Evolutionary conservation across 1,139 yeast genomes (phyloP), one percentile per base, ranked within the genome.

Genomic region (Saccharomyces hybrid): DNA sequence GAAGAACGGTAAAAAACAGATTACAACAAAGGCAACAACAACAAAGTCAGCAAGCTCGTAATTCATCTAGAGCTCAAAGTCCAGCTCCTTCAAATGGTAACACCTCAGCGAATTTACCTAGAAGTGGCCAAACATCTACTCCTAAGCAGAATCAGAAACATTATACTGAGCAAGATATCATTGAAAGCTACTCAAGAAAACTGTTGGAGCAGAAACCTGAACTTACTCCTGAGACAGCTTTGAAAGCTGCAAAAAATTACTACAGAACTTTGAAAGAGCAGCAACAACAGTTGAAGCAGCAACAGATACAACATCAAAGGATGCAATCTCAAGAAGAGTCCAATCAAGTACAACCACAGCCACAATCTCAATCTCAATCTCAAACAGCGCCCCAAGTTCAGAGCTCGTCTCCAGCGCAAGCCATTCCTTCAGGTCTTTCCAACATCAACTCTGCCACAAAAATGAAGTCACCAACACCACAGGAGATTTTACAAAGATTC

Each of bases 181-280:
- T 69, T 32, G 69, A 67, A 51, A 59, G 63, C 16, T 69, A 68
- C 50, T 64, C 68, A 3, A 59, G 61, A 34, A 68, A 66, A 52
- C 63, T 67, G 28, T 51, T 67, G 53, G 58, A 59, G 5, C 69
- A 67, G 49, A 67, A 67, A 46, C 70, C 71, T 4, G 66, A 62
- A 46, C 51, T 68, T 20, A 55, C 70, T 1, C 64, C 64, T 7
- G 70, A 66, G 41, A 60, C 63, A 9, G 71, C 71, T 2, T 53
- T 67, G 51, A 67, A 65, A 48, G 70, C 71, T 5, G 71, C 71
- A 2, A 67, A 68, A 54, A 64, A 60, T 28, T 67, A 68, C 53
- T 64, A 63, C 34, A 61, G 57, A 49, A 49, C 54, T 8, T 44
- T 58, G 7, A 59, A 57, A 42, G 58, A 51, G 46, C 59, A 59